Percentiles rank a stretch among this genome's conserved stretches.
These are phyloP conservation scores for Anthracocystis setariae DNA, from an alignment of 1,284 basidiomycete genomes.

Conservation along the genomic window DNA sequence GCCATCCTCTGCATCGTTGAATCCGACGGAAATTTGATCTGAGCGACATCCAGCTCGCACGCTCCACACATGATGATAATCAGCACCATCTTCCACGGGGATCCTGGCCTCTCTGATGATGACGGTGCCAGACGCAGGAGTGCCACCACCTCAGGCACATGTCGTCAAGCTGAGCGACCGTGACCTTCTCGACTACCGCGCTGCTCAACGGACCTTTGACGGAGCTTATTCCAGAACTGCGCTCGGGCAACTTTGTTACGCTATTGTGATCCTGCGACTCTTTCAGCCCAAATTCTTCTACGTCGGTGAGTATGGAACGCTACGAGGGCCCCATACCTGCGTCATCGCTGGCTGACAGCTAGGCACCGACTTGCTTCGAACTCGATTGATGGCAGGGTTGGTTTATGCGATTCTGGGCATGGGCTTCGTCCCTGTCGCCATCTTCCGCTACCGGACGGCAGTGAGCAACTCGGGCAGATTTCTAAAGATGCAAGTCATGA, in stretches of 20 bases:
- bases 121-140: conserved; percentile 7
- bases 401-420: conserved; percentile 13
- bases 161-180: conserved; percentile 42
- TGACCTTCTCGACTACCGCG: conserved; percentile 74
- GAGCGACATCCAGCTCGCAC: conserved; percentile 14
- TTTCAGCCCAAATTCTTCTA: conserved; percentile 70
- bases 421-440: conserved; percentile 69
- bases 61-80: conserved; percentile 4
- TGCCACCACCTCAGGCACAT: conserved; percentile 12
- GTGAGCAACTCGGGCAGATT: conserved; percentile 52
- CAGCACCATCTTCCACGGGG: neutral
- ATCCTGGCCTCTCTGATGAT: conserved; percentile 2
- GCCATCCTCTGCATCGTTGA: no score
- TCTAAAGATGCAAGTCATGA: conserved; percentile 18
- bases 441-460: conserved; percentile 65
- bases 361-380: neutral
- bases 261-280: conserved; percentile 78
- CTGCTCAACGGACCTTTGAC: conserved; percentile 80
- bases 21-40: conserved; percentile 1
- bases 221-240: conserved; percentile 82
- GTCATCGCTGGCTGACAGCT: no score
- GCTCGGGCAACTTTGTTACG: conserved; percentile 78
- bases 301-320: conserved; percentile 14
- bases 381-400: conserved; percentile 8
- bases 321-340: no score